Evolutionary conservation across 352 stramenopile species (phyloP).

Genomic region (Pythium brassicae): DNA sequence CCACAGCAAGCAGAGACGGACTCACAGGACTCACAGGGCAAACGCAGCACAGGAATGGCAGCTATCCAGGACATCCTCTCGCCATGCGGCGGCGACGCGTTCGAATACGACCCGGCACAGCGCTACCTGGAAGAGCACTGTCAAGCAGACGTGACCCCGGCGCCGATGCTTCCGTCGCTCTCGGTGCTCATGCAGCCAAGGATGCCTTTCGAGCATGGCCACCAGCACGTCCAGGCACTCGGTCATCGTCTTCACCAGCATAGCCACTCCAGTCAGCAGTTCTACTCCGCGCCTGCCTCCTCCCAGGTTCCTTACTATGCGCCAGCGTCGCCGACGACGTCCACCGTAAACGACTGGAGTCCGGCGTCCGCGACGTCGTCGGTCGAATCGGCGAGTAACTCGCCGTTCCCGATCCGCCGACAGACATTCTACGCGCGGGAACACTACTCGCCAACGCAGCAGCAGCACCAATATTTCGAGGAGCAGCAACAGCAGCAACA

Average conservation of each 20-base stretch:
- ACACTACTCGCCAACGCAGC: neutral
- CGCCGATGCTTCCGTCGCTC: constrained; percentile 7
- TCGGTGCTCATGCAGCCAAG: constrained; percentile 15
- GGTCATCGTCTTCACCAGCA: neutral
- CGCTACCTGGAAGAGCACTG: constrained; percentile 6
- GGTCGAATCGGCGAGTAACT: neutral
- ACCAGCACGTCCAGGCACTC: neutral
- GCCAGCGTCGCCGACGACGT: constrained; percentile 4
- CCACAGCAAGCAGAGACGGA: neutral
- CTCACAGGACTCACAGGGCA: neutral
- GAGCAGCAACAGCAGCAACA: too few relatives aligned
- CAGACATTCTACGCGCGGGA: constrained; percentile 9
- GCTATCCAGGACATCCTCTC: constrained; percentile 13
- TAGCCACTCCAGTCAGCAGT: neutral
- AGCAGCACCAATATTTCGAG: too few relatives aligned
- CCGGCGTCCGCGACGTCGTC: constrained; percentile 10
- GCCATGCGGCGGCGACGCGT: constrained; percentile 6
- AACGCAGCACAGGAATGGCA: neutral
- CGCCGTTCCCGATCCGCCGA: constrained; percentile 10
- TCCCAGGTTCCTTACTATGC: constrained; percentile 4
- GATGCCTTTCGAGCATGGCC: neutral
- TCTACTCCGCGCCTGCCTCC: neutral
- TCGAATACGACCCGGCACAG: constrained; percentile 12
- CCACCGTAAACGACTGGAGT: constrained; percentile 2
- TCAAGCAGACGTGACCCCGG: neutral